These are phyloP conservation scores for Agrocybe chaxingu DNA, from an alignment of 768 basidiomycete genomes.

Conservation along the genomic window DNA sequence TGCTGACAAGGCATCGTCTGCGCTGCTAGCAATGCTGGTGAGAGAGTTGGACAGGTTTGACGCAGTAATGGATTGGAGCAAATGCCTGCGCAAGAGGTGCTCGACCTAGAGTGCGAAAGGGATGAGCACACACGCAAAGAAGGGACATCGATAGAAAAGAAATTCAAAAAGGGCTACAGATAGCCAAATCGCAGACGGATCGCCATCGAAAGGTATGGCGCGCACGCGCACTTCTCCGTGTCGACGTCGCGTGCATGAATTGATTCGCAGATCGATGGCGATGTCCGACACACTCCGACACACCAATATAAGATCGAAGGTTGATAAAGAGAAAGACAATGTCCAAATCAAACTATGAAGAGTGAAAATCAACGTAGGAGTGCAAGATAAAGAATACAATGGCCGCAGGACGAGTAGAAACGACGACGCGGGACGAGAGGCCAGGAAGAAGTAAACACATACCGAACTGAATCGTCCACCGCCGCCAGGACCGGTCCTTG, in stretches of 20 bases:
- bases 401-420: neutral
- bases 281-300: neutral
- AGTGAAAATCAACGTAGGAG: neutral
- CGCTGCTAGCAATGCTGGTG: slow-evolving; percentile 7
- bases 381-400: neutral
- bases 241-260: too few species aligned
- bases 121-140: slow-evolving; percentile 13
- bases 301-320: neutral
- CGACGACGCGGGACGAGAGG: slow-evolving; percentile 6
- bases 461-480: slow-evolving; percentile 22
- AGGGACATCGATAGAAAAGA: neutral
- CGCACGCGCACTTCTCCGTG: too few species aligned
- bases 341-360: neutral
- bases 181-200: too few species aligned
- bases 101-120: slow-evolving; percentile 29
- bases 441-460: slow-evolving; percentile 20
- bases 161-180: too few species aligned
- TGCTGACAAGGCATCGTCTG: slow-evolving; percentile 6
- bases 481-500: slow-evolving; percentile 6
- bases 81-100: slow-evolving; percentile 30
- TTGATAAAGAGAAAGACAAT: neutral
- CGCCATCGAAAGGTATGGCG: too few species aligned
- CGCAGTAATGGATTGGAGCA: slow-evolving; percentile 19
- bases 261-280: too few species aligned
- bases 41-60: slow-evolving; percentile 8